phyloP scores from a whole-genome alignment of 2,329 filamentous ascomycete species.

The Zopfia rhizophila region DNA sequence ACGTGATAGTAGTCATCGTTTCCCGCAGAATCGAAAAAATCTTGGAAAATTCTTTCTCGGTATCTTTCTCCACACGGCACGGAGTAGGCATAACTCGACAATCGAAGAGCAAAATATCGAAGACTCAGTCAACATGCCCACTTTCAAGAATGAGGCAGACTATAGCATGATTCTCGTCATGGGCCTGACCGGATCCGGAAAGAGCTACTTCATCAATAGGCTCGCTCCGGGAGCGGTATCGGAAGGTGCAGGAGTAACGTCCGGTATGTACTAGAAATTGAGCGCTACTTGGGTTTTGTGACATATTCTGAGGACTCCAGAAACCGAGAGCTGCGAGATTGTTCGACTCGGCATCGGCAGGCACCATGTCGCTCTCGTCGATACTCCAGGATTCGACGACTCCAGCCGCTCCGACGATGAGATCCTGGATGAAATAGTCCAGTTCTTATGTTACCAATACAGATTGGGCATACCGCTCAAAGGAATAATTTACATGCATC shows the following conservation, averaged over 20 bases:
- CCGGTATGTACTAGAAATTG: constrained; percentile 1
- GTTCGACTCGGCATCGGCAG: constrained; percentile 25
- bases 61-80: too few relatives aligned
- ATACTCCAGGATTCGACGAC: constrained; percentile 52
- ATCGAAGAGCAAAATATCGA: background rate
- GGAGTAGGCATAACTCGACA: too few relatives aligned
- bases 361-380: constrained; percentile 37
- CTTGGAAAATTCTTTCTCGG: too few relatives aligned
- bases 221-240: constrained; percentile 19
- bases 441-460: constrained; percentile 34
- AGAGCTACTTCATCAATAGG: constrained; percentile 44
- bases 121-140: too few relatives aligned
- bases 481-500: constrained; percentile 49
- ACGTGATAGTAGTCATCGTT: too few relatives aligned
- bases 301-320: constrained; percentile 5
- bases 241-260: constrained; percentile 12
- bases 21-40: too few relatives aligned
- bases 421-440: constrained; percentile 41
- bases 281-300: background rate
- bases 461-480: constrained; percentile 30
- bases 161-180: constrained; percentile 40
- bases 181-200: constrained; percentile 43
- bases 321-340: constrained; percentile 14
- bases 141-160: background rate
- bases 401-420: constrained; percentile 35